A percentile compares a stretch with the other conserved stretches of the same genome.
Conservation (phyloP, 2,329 filamentous ascomycete species). For the Colletotrichum falcatum region DNA sequence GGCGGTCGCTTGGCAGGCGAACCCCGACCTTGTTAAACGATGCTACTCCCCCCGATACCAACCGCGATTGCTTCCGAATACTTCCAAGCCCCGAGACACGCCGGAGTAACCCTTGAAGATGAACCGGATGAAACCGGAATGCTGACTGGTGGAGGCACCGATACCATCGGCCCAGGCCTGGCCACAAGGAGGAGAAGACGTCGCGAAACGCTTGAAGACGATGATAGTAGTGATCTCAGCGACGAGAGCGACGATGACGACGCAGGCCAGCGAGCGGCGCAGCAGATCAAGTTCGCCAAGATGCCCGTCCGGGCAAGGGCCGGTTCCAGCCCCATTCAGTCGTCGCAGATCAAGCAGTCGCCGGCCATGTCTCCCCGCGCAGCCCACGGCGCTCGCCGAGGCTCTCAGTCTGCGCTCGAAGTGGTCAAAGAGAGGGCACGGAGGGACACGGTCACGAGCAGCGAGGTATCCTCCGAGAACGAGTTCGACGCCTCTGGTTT, state of each 20-base stretch:
- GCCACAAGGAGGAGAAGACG: conserved; percentile 74
- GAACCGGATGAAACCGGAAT: conserved; percentile 80
- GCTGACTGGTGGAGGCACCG: conserved; percentile 74
- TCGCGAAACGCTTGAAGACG: conserved; percentile 83
- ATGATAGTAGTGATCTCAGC: conserved; percentile 86
- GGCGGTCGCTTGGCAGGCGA: conserved; percentile 82
- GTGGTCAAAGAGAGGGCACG: conserved; percentile 76
- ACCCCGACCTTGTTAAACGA: conserved; percentile 80
- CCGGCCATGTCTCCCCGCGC: conserved; percentile 60
- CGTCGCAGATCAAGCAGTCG: conserved; percentile 70
- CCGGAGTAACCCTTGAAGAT: conserved; percentile 74
- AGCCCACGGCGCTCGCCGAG: conserved; percentile 64
- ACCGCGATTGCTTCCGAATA: conserved; percentile 86
- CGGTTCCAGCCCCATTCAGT: conserved; percentile 87
- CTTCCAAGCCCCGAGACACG: conserved; percentile 77
- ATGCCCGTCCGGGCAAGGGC: conserved; percentile 90
- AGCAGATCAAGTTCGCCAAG: conserved; percentile 96
- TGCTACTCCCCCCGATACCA: conserved; percentile 90
- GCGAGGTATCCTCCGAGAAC: conserved; percentile 86
- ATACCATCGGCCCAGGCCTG: conserved; percentile 76
- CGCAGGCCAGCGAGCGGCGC: conserved; percentile 74
- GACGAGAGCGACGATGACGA: conserved; percentile 86
- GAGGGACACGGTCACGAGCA: conserved; percentile 83
- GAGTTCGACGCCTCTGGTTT: conserved; percentile 77
- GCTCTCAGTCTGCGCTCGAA: conserved; percentile 78